Base-by-base conservation (phyloP, 495 filamentous ascomycete species). In the Penicillium parvum region DNA sequence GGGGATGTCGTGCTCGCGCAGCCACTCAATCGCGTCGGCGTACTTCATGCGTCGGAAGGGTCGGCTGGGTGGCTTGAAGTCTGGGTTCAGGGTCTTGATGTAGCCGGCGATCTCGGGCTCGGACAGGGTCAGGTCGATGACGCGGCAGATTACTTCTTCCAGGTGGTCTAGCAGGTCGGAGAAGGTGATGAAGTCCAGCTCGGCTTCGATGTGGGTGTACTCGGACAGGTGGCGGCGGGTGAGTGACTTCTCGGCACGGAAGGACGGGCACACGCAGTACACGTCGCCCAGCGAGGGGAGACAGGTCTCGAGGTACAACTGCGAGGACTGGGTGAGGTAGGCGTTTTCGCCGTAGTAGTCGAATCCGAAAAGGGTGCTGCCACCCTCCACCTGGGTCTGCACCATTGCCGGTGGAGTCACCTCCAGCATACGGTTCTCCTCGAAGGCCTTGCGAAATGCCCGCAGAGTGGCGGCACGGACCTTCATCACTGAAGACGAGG, bases 341-440 rank as follows among this genome's bases (percentile, higher is more conserved):
- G 94, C 87, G 59, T 83, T 82, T 65, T 96, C 85, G 52, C 83
- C 86, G 68, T 97, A 99, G 76, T 97, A 99, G 61, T 88, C 79
- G 53, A 95, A 86, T 28, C 83, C 83, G 73, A 99, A 99, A 25
- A 99, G 82, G 2, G 92, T 97, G 50, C 84, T 82, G 34, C 92
- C 92, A 48, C 92, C 92, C 71, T 99, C 92, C 44, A 96, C 92
- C 67, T 96, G 90, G 5, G 92, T 97, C 67, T 99, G 92, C n/a
- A 97, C 94, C 69, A 99, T 87, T 30, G 88, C 90, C 7, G 92
- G 92, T 3, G 92, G 92, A 29, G 84, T 85, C 33, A 99, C 90
- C 66, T 97, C 91, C 32, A 75, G 58, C 60, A 94, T 76, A 36
- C 81, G 76, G 54, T 84, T 75, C 54, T 90, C 84, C 52, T 84